Conservation (phyloP, 2,329 filamentous ascomycete species). For the Alternaria angustiovoidea region DNA sequence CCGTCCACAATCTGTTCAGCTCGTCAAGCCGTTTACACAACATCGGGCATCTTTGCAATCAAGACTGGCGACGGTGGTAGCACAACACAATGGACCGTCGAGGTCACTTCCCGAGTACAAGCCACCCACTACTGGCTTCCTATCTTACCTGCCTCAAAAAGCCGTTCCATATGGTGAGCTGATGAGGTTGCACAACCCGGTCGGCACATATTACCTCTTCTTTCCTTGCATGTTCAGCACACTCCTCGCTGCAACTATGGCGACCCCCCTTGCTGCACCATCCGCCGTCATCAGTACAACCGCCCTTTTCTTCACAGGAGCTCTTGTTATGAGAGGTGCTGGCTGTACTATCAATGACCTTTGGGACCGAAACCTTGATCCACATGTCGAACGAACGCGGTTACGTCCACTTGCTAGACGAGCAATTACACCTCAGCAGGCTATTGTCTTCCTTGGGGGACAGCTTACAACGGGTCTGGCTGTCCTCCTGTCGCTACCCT, state of each 20-base stretch:
- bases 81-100: constrained; percentile 16
- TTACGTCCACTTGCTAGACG: constrained; percentile 82
- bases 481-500: constrained; percentile 78
- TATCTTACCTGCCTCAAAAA: constrained; percentile 72
- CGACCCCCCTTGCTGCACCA: constrained; percentile 67
- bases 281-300: constrained; percentile 70
- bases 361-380: constrained; percentile 88
- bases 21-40: constrained; percentile 4
- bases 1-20: constrained; percentile 18
- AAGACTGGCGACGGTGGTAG: constrained; percentile 25
- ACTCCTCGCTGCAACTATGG: constrained; percentile 77
- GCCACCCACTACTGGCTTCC: constrained; percentile 74
- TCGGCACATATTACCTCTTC: constrained; percentile 84
- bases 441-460: constrained; percentile 74
- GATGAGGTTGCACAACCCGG: constrained; percentile 80
- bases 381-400: constrained; percentile 77
- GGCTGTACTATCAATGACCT: constrained; percentile 91
- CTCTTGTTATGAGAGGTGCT: constrained; percentile 84
- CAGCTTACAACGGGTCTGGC: constrained; percentile 78
- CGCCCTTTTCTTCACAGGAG: constrained; percentile 75
- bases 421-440: constrained; percentile 76
- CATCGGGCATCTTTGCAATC: constrained; percentile 8
- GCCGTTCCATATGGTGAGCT: constrained; percentile 85
- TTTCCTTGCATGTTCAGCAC: constrained; percentile 88
- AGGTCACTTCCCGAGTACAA: constrained; percentile 58